These are phyloP conservation scores for Mucor plumbeus DNA, from an alignment of 371 early-diverging fungal species.

Conservation along the genomic window DNA sequence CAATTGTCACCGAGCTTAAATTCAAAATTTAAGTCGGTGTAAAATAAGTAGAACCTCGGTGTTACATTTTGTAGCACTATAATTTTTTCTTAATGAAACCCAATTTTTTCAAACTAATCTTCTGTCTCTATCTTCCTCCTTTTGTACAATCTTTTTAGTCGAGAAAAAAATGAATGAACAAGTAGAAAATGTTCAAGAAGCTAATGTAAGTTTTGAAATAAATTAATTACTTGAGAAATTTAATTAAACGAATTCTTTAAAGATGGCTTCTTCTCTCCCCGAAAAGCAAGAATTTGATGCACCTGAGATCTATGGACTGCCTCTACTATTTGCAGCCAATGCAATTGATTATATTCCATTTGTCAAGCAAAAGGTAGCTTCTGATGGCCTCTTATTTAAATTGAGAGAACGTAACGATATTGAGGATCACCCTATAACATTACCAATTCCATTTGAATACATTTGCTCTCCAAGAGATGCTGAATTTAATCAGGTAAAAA, in stretches of 20 bases:
- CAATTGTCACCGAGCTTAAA: no score
- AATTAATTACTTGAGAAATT: neutral
- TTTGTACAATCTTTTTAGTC: neutral
- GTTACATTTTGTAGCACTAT: no score
- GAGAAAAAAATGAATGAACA: neutral
- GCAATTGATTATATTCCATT: slow-evolving; percentile 34
- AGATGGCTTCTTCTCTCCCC: neutral
- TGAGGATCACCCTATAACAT: slow-evolving; percentile 33
- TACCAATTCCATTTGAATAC: slow-evolving; percentile 32
- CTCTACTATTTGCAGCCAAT: slow-evolving; percentile 32
- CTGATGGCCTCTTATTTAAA: slow-evolving; percentile 27
- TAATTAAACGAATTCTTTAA: neutral
- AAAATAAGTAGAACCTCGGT: no score
- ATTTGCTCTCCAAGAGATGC: slow-evolving; percentile 13
- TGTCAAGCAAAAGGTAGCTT: slow-evolving; percentile 36
- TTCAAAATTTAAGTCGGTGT: neutral
- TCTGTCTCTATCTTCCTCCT: neutral
- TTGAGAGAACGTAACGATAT: slow-evolving; percentile 29
- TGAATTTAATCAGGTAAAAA: slow-evolving; percentile 1
- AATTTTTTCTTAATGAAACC: neutral
- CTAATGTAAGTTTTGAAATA: neutral
- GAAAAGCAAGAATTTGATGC: slow-evolving; percentile 8
- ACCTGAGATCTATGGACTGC: slow-evolving; percentile 42
- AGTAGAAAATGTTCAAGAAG: neutral
- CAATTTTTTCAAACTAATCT: neutral